Evolutionary conservation across 1,284 basidiomycete genomes (phyloP).

Genomic region (Marasmius oreades): DNA sequence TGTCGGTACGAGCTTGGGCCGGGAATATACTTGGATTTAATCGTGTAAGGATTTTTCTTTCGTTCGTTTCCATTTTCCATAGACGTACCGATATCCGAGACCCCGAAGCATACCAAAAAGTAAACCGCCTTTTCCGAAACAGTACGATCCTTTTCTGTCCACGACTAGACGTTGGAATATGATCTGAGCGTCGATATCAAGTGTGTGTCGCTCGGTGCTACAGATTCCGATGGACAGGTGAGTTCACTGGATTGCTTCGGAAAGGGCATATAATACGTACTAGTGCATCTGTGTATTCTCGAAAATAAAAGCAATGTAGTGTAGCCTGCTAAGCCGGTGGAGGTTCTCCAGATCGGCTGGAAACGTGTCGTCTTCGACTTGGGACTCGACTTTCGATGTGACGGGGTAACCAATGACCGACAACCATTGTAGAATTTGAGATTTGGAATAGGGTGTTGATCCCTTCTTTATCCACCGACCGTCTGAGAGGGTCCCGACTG

Average conservation of each 20-base stretch:
- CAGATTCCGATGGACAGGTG: not conserved
- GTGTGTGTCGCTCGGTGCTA: conserved; percentile 28
- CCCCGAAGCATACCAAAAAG: conserved; percentile 34
- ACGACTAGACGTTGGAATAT: conserved; percentile 28
- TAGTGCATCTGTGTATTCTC: conserved; percentile 38
- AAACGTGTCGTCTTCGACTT: not conserved
- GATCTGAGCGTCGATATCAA: conserved; percentile 28
- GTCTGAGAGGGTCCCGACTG: no score
- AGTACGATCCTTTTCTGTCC: conserved; percentile 30
- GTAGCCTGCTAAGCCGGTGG: conserved; percentile 19
- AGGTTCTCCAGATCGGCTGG: conserved; percentile 26
- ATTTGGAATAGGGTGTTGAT: not conserved
- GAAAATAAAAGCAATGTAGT: conserved; percentile 29
- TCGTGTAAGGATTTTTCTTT: no score
- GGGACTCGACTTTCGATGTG: conserved; percentile 15
- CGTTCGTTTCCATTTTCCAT: no score
- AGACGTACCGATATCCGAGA: conserved; percentile 32
- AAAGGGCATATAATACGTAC: conserved; percentile 22
- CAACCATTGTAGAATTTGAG: not conserved
- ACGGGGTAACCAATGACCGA: not conserved
- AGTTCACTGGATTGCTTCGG: not conserved
- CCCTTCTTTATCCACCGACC: not conserved
- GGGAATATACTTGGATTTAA: conserved; percentile 25
- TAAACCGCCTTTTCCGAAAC: conserved; percentile 34
- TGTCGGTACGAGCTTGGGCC: conserved; percentile 28